A percentile compares a stretch with the other conserved stretches of the same genome.
phyloP scores from a whole-genome alignment of 1,284 basidiomycete species.

The Leccinum variabile region DNA sequence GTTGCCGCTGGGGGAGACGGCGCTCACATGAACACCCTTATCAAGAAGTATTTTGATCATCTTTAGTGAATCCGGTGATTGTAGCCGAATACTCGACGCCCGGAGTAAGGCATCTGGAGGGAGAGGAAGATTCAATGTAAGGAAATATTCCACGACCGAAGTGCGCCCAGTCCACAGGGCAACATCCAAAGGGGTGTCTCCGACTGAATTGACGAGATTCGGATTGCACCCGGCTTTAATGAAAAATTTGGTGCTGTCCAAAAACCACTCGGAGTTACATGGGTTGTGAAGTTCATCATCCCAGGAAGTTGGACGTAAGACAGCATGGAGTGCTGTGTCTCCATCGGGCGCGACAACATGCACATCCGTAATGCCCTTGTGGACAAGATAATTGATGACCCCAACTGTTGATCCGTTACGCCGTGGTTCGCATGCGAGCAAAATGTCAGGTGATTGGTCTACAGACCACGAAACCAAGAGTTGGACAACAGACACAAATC shows the following conservation, averaged over 20 bases:
- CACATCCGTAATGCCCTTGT: neutral
- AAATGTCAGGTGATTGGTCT: neutral
- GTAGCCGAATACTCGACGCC: neutral
- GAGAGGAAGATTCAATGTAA: neutral
- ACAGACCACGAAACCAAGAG: neutral
- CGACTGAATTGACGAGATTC: neutral
- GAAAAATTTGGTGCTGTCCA: conserved; percentile 5
- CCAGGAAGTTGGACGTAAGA: neutral
- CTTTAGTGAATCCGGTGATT: neutral
- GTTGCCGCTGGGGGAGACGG: neutral
- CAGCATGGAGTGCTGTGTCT: neutral
- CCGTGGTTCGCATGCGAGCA: neutral
- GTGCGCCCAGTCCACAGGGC: neutral
- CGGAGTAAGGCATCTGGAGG: conserved; percentile 2
- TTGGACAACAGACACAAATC: neutral
- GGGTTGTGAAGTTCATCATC: neutral
- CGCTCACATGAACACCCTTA: neutral
- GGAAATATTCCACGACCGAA: conserved; percentile 1
- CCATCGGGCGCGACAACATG: conserved; percentile 1
- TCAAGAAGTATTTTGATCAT: conserved; percentile 3
- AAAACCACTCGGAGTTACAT: neutral
- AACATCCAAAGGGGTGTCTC: conserved; percentile 7
- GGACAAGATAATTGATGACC: neutral
- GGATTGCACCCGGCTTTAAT: neutral
- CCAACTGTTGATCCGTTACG: neutral